Conservation (phyloP, 2,329 filamentous ascomycete species). For the Onygena corvina region DNA sequence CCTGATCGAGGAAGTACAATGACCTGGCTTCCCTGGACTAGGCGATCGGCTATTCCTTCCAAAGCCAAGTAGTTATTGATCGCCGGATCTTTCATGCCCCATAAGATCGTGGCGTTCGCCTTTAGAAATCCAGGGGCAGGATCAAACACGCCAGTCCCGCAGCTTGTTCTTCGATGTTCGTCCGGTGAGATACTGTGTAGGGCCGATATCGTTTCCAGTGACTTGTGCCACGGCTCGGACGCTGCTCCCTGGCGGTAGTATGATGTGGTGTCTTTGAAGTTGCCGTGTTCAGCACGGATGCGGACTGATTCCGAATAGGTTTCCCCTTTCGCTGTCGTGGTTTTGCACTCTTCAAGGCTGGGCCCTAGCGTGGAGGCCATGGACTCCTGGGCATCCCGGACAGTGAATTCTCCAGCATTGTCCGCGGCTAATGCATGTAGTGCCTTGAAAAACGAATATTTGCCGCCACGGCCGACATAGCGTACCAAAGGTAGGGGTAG, state of each 20-base stretch:
- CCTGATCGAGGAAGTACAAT: conserved; percentile 39
- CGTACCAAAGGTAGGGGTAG: conserved; percentile 37
- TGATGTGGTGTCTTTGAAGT: conserved; percentile 41
- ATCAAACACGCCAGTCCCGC: conserved; percentile 34
- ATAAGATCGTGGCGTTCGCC: conserved; percentile 43
- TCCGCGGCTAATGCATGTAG: conserved; percentile 31
- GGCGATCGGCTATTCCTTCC: conserved; percentile 43
- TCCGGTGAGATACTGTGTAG: conserved; percentile 34
- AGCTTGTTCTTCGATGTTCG: conserved; percentile 24
- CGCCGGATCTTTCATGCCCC: conserved; percentile 42
- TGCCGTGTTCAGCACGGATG: conserved; percentile 30
- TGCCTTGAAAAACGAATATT: conserved; percentile 37
- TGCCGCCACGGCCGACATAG: conserved; percentile 38
- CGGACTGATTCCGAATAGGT: conserved; percentile 34
- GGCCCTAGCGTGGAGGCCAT: conserved; percentile 44
- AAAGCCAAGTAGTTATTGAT: conserved; percentile 40
- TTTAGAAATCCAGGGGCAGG: conserved; percentile 38
- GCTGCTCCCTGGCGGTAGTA: conserved; percentile 44
- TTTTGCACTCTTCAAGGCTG: conserved; percentile 34
- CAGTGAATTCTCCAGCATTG: conserved; percentile 23
- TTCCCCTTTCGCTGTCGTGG: conserved; percentile 22
- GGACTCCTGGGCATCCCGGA: conserved; percentile 32
- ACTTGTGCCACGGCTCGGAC: conserved; percentile 39
- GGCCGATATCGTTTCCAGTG: conserved; percentile 38
- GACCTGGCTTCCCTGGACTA: conserved; percentile 40